A percentile compares a stretch with the other conserved stretches of the same genome.
phyloP scores from a whole-genome alignment of 1,284 basidiomycete genomes.

The Sporisorium reilianum region DNA sequence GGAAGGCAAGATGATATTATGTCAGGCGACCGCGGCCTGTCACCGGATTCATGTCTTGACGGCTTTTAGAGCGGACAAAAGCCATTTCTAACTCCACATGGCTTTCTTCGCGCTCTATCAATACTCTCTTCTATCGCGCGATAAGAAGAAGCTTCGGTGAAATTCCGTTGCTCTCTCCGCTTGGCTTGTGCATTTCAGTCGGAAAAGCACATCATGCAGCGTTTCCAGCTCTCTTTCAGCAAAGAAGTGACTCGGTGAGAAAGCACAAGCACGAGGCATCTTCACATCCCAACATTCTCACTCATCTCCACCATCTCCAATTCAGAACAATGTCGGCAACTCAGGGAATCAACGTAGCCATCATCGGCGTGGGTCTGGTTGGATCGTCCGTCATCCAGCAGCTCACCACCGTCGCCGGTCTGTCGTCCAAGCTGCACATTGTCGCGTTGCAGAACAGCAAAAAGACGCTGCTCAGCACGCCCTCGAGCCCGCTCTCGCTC shows the following conservation, averaged over 20 bases:
- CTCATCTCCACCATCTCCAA: background rate
- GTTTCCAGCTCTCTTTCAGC: too few species aligned
- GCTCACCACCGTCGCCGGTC: conserved; percentile 51
- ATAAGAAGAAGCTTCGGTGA: conserved; percentile 39
- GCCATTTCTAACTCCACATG: conserved; percentile 25
- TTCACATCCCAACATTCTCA: background rate
- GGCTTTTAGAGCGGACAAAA: conserved; percentile 30
- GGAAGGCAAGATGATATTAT: background rate
- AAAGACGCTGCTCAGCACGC: conserved; percentile 62
- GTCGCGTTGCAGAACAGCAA: conserved; percentile 67
- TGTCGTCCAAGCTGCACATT: conserved; percentile 56
- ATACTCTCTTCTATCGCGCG: conserved; percentile 31
- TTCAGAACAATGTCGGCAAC: conserved; percentile 36
- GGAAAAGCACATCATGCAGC: conserved; percentile 27
- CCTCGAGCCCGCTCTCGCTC: conserved; percentile 39
- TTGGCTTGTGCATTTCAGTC: conserved; percentile 26
- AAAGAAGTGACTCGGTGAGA: conserved; percentile 18
- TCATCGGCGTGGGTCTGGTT: conserved; percentile 68
- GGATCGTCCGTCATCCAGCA: conserved; percentile 65
- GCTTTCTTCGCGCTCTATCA: too few species aligned
- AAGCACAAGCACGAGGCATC: background rate
- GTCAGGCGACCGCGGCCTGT: conserved; percentile 34
- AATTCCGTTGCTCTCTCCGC: conserved; percentile 3
- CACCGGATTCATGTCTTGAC: conserved; percentile 9
- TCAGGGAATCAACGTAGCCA: conserved; percentile 62